These are phyloP conservation scores for Kalanchoe fedtschenkoi DNA, from an alignment of 164 flowering plant genomes.

Conservation along the genomic window DNA sequence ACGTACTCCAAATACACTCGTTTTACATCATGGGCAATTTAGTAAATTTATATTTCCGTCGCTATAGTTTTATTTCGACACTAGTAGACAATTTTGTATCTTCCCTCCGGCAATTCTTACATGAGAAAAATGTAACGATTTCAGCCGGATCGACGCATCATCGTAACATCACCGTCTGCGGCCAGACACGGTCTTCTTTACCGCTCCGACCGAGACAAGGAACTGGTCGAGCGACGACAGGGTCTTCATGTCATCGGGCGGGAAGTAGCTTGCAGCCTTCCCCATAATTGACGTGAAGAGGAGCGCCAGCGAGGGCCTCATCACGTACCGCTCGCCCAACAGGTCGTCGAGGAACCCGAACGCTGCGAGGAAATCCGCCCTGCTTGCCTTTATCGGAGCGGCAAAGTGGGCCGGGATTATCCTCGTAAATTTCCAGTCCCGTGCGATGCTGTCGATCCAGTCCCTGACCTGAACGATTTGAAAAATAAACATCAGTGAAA, in stretches of 20 bases:
- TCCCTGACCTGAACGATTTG: slow-evolving; percentile 51
- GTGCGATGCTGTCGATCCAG: slow-evolving; percentile 69
- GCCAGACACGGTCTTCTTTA: slow-evolving; percentile 92
- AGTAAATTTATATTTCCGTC: no score
- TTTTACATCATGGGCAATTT: no score
- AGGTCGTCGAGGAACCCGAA: slow-evolving; percentile 89
- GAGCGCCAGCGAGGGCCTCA: slow-evolving; percentile 62
- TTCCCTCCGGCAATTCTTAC: not conserved
- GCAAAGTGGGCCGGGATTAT: slow-evolving; percentile 95
- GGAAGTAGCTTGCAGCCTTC: slow-evolving; percentile 89
- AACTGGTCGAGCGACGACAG: slow-evolving; percentile 89
- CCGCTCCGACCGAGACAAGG: slow-evolving; percentile 82
- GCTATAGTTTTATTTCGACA: no score
- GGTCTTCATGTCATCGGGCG: slow-evolving; percentile 96
- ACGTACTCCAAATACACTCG: no score
- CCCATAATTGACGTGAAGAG: slow-evolving; percentile 75
- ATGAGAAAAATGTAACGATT: not conserved
- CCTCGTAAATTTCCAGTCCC: slow-evolving; percentile 82
- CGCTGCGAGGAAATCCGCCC: slow-evolving; percentile 80
- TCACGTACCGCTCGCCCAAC: slow-evolving; percentile 58
- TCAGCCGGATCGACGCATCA: not conserved
- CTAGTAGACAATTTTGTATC: no score
- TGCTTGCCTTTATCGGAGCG: slow-evolving; percentile 72
- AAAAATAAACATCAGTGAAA: not conserved
- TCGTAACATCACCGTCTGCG: slow-evolving; percentile 21